phyloP scores from a whole-genome alignment of 1,284 basidiomycete genomes.

The Apiotrichum porosum region DNA sequence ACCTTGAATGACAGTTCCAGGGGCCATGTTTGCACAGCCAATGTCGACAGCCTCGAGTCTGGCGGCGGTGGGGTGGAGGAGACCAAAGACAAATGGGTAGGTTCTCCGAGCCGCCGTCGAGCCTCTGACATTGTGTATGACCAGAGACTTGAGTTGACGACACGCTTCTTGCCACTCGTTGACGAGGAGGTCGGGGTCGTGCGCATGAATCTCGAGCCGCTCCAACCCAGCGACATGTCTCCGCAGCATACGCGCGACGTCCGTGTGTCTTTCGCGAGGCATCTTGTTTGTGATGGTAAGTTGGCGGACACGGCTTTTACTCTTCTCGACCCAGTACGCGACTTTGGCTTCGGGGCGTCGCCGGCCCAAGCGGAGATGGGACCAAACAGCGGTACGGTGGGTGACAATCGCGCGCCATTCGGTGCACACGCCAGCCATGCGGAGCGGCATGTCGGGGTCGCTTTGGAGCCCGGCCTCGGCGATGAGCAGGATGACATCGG shows the following conservation, averaged over 20 bases:
- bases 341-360: constrained; percentile 20
- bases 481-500: constrained; percentile 36
- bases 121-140: too few species aligned
- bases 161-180: background rate
- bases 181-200: background rate
- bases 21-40: too few species aligned
- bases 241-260: background rate
- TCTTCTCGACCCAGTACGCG: constrained; percentile 18
- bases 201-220: background rate
- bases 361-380: constrained; percentile 18
- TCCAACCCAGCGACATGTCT: constrained; percentile 1
- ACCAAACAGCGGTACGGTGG: constrained; percentile 22
- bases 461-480: constrained; percentile 20
- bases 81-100: background rate
- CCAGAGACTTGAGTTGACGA: too few species aligned
- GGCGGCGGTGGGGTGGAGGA: constrained; percentile 4
- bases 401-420: constrained; percentile 27
- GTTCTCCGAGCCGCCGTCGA: too few species aligned
- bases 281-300: constrained; percentile 12
- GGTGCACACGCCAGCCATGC: constrained; percentile 30
- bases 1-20: too few species aligned
- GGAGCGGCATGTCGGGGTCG: constrained; percentile 19
- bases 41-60: background rate
- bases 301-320: constrained; percentile 13
- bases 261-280: background rate